Evolutionary conservation across 2,329 filamentous ascomycete species (phyloP).

Genomic region (Bimuria novae-zelandiae): DNA sequence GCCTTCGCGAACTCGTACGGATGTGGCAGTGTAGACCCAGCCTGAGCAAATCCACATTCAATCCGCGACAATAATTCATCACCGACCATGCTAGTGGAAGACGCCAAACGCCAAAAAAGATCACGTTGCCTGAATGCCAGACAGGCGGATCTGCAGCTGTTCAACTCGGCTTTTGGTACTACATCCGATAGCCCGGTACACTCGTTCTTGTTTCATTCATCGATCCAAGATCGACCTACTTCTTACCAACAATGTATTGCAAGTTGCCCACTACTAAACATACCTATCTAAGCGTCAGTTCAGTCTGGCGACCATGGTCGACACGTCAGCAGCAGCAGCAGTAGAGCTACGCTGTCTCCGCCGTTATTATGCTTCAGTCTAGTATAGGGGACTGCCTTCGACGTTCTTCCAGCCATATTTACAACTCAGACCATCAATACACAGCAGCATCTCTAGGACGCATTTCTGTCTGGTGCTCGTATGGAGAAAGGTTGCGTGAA

Average conservation of each 20-base stretch:
- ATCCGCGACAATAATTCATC: constrained; percentile 1
- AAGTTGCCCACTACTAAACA: constrained; percentile 7
- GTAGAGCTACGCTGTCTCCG: constrained; percentile 12
- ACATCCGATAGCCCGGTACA: constrained; percentile 3
- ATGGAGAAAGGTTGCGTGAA: too few species aligned
- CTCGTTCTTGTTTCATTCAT: constrained; percentile 25
- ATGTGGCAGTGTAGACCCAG: constrained; percentile 17
- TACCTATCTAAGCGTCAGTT: too few species aligned
- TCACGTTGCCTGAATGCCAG: constrained; percentile 24
- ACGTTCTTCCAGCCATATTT: background rate
- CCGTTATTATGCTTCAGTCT: background rate
- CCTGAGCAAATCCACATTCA: constrained; percentile 23
- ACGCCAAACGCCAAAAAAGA: constrained; percentile 11
- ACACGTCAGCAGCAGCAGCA: constrained; percentile 6
- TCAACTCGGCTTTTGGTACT: constrained; percentile 7
- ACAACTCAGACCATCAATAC: background rate
- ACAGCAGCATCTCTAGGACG: too few species aligned
- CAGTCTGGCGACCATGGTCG: constrained; percentile 18
- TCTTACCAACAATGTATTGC: too few species aligned
- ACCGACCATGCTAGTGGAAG: constrained; percentile 15
- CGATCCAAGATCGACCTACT: constrained; percentile 20
- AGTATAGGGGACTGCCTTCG: background rate
- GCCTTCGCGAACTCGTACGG: constrained; percentile 20
- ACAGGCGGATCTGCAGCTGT: constrained; percentile 23
- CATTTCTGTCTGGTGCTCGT: too few species aligned